Base-by-base conservation (phyloP, 306 rosid genomes). In the Vigna hirtella region DNA sequence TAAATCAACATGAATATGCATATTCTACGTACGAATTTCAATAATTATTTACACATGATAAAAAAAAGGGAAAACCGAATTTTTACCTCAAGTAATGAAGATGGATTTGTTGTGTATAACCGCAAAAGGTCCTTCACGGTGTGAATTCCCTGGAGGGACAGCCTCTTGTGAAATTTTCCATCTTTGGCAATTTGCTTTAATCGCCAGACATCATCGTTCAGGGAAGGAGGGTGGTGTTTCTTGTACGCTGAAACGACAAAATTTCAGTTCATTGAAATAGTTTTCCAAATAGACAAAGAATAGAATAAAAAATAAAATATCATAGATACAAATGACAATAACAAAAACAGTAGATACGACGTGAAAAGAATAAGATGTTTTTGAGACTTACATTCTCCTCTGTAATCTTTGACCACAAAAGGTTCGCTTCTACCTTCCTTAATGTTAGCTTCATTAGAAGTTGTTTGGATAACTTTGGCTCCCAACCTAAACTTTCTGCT, bases 381-480 rank as follows among this genome's bases (percentile, higher is more conserved):
- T 26, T 26, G 28, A 26, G 0, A 30, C 73, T 68, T 14, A 68
- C 73, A 13, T 20, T 68, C 73, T 68, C 73, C 73, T 47, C 73
- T 68, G 57, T 68, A 24, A 24, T 68, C 73, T 68, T 68, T 68
- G 18, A 68, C 73, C 20, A 68, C 73, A 47, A 68, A 68, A 45
- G 57, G 40, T 22, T 24, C 79, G 36, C 85, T 87, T 73, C 43
- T 83, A 4, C 87, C 88, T 69, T 79, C 93, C 81, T 81, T 87
- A 10, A 89, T 82, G 28, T 77, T 69, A 28, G n/a, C 67, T 48
- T 68, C 85, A 3, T 12, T 62, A 9, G 48, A 22, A 47, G 1
- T 4, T 16, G 36, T 9, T 53, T 82, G 72, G 28, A 22, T 79
- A 49, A 42, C 78, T 80, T 47, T 80, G 70, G 71, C 93, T 80